Conservation (phyloP, 345 rosid genomes). For the Melaleuca alternifolia region DNA sequence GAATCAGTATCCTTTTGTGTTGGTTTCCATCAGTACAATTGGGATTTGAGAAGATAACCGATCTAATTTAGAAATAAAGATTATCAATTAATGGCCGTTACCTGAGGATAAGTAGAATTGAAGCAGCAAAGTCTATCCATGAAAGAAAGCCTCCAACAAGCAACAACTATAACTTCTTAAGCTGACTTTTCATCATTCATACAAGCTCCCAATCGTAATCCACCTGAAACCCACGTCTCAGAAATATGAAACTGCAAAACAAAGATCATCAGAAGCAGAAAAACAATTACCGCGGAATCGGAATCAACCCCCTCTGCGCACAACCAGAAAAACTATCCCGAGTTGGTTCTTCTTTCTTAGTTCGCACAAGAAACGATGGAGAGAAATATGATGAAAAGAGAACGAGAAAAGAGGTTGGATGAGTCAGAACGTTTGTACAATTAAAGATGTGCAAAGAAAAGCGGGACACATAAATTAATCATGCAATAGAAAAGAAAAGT, state of each 20-base stretch:
- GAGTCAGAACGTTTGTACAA: background rate
- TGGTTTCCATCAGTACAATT: background rate
- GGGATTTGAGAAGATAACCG: background rate
- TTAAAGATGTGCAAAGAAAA: background rate
- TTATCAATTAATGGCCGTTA: background rate
- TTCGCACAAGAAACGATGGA: background rate
- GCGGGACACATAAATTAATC: background rate
- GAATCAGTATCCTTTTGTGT: background rate
- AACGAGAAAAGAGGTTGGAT: background rate
- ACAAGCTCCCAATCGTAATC: background rate
- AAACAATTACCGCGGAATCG: background rate
- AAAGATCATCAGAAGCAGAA: background rate
- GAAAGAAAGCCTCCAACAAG: background rate
- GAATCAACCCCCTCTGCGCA: background rate
- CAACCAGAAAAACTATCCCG: background rate
- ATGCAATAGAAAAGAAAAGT: background rate
- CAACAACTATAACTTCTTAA: background rate
- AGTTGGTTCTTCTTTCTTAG: background rate
- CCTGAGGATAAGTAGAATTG: background rate
- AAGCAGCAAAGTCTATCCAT: constrained; percentile 4
- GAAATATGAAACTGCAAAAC: background rate
- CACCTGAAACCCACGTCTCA: background rate
- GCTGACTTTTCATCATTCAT: background rate
- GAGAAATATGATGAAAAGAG: background rate
- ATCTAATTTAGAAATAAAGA: background rate